phyloP scores from a whole-genome alignment of 2,329 filamentous ascomycete genomes.

The Tolypocladium tropicale region DNA sequence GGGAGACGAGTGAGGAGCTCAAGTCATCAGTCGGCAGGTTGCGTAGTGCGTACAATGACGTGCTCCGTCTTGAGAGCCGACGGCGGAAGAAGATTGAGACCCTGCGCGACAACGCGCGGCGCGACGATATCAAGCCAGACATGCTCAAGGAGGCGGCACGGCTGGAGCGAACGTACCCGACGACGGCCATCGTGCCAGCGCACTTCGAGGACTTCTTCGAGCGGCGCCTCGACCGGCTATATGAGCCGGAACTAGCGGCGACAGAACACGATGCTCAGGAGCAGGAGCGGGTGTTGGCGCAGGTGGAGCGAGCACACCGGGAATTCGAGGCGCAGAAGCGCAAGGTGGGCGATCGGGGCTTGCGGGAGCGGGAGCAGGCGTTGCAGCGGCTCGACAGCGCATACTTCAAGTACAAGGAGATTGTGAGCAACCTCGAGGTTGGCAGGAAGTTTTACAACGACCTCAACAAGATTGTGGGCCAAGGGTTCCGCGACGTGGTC shows the following conservation, averaged over 20 bases:
- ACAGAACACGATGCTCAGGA: constrained; percentile 63
- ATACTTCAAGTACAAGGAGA: constrained; percentile 94
- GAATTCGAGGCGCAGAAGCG: constrained; percentile 66
- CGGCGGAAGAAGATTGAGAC: constrained; percentile 70
- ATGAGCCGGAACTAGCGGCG: constrained; percentile 66
- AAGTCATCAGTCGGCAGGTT: constrained; percentile 70
- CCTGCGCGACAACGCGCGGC: constrained; percentile 66
- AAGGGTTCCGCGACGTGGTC: constrained; percentile 67
- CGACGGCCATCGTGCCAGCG: constrained; percentile 72
- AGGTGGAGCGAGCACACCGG: constrained; percentile 65
- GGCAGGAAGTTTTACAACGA: constrained; percentile 97
- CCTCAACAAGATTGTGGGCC: constrained; percentile 72
- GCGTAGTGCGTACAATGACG: constrained; percentile 73
- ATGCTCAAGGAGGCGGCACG: constrained; percentile 75
- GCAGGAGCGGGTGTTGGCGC: constrained; percentile 60
- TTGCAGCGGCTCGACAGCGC: constrained; percentile 83
- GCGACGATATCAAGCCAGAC: constrained; percentile 80
- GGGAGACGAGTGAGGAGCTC: constrained; percentile 69
- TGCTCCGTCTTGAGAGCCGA: constrained; percentile 71
- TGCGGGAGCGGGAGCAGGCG: constrained; percentile 71
- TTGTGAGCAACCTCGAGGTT: constrained; percentile 81
- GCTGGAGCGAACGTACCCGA: constrained; percentile 76
- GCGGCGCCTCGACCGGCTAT: constrained; percentile 60
- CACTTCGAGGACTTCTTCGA: constrained; percentile 93
- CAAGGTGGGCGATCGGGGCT: constrained; percentile 48